Evolutionary conservation across 1,284 basidiomycete species (phyloP), one percentile per base, ranked within the genome.

Genomic region (Tylopilus sp.): DNA sequence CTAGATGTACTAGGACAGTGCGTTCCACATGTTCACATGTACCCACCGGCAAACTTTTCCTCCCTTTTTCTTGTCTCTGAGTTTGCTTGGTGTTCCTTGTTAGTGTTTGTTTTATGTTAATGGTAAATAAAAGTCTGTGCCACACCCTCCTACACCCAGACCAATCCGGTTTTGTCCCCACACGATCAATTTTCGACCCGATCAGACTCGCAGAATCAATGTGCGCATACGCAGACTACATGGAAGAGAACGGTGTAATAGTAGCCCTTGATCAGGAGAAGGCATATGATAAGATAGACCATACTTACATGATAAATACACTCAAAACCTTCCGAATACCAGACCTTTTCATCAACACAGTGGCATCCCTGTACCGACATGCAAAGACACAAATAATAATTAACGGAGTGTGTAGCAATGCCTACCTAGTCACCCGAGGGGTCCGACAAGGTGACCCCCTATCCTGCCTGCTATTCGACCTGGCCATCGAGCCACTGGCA

Each of bases 381-480:
- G 81, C 79, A 0, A 33, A 72, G 10, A 83, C 79, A 0, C 1
- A 33, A 16, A 65, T 83, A 0, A 80, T 81, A 6, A 70, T 85
- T 5, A 85, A 84, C 60, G 77, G 80, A 0, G 53, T 64, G 1
- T n/a, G 69, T 1, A 78, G 79, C 60, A 19, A 19, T 18, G 26
- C 60, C 3, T 83, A 76, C 68, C 60, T 60, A 24, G 66, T 84
- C 5, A 73, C 56, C 0, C 57, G 81, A 59, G 82, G 81, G 0
- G 82, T 84, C 4, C 2, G 79, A 39, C 81, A 83, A 65, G 80
- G 80, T 0, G 78, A 81, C 68, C 81, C 79, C 1, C 63, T 82
- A 0, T 84, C 81, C 0, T 84, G 81, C 68, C 71, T 84, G 0
- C 72, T 84, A 0, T 84, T 82, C 26, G 64, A 83, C 56, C 52